phyloP scores from a whole-genome alignment of 2,329 filamentous ascomycete species.

The Talaromyces rugulosus region DNA sequence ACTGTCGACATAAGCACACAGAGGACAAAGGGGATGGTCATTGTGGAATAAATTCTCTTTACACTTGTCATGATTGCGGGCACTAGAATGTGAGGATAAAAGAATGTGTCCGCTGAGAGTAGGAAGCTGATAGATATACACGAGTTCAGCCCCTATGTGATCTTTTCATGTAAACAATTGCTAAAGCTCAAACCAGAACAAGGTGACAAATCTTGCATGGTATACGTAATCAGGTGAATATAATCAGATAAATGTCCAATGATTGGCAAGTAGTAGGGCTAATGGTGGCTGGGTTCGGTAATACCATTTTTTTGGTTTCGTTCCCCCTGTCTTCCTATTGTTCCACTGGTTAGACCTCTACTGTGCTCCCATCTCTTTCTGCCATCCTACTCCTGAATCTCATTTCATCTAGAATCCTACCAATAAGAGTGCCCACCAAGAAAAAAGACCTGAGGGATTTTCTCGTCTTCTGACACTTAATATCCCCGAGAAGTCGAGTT shows the following conservation, averaged over 20 bases:
- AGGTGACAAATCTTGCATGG: neutral
- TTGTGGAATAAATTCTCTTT: neutral
- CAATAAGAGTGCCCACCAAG: neutral
- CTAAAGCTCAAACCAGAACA: neutral
- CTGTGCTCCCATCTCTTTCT: neutral
- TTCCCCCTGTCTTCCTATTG: too few relatives aligned
- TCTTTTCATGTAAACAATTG: neutral
- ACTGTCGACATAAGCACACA: neutral
- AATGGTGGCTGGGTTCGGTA: too few relatives aligned
- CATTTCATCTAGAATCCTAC: neutral
- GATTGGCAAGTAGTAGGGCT: neutral
- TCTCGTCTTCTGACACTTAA: neutral
- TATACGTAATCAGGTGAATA: neutral
- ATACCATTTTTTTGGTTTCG: too few relatives aligned
- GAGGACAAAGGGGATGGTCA: neutral
- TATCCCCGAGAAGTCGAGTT: neutral
- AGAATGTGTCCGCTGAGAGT: neutral
- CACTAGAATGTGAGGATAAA: neutral
- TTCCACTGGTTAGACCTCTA: too few relatives aligned
- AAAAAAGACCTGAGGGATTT: neutral
- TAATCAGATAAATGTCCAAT: neutral
- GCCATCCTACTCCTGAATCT: neutral
- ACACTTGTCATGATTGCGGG: neutral
- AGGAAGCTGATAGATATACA: neutral
- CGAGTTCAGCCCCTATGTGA: neutral